phyloP scores from a whole-genome alignment of 257 asterid genomes.

The Solanum pinnatisectum region DNA sequence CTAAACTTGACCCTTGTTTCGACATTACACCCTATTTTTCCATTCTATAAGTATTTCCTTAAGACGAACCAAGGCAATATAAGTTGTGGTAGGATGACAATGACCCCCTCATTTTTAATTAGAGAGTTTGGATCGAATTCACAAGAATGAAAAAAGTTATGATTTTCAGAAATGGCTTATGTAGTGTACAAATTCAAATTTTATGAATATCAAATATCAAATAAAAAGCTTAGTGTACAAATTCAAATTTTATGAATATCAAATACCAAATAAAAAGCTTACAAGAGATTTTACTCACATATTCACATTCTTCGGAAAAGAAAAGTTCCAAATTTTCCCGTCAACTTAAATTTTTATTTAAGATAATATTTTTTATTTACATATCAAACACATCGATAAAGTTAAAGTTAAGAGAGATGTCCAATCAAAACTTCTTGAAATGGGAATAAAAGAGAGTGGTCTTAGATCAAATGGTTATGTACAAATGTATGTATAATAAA shows the following conservation, averaged over 20 bases:
- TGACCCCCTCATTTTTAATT: too few species aligned
- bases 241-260: background rate
- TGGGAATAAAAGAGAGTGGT: conserved; percentile 23
- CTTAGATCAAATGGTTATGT: conserved; percentile 43
- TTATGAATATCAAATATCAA: background rate
- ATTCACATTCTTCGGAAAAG: too few species aligned
- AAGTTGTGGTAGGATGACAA: background rate
- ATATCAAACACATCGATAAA: background rate
- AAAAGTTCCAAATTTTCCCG: too few species aligned
- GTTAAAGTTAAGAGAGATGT: conserved; percentile 5
- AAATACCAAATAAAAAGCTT: background rate
- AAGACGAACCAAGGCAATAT: background rate
- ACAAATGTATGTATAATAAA: conserved; percentile 42
- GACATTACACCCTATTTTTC: background rate
- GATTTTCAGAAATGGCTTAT: rapidly evolving
- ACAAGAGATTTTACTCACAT: background rate
- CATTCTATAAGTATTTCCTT: background rate
- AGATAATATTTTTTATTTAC: background rate
- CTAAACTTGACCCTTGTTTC: background rate
- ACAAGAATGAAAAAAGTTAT: background rate
- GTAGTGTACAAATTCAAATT: background rate
- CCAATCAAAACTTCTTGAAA: conserved; percentile 30
- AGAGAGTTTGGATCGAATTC: rapidly evolving
- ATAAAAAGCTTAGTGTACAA: rapidly evolving
- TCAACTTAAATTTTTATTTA: too few species aligned